Conservation (phyloP, 805 yeast species). For the Candida tammaniensis region DNA sequence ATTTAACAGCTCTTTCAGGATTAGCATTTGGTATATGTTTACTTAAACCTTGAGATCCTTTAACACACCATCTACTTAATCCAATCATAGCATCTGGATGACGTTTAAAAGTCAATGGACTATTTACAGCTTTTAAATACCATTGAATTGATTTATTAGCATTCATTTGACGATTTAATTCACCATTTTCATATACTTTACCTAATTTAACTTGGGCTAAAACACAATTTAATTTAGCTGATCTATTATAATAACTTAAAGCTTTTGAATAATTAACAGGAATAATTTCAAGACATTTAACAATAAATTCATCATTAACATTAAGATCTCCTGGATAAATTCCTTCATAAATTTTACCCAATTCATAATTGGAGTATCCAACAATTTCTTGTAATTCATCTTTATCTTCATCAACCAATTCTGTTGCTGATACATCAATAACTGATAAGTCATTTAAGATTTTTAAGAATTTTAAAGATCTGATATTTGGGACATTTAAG, state of each 20-base stretch:
- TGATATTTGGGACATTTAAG: slow-evolving; percentile 29
- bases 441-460: slow-evolving; percentile 36
- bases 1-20: slow-evolving; percentile 36
- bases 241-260: slow-evolving; percentile 38
- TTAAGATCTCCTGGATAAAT: slow-evolving; percentile 42
- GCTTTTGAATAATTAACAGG: slow-evolving; percentile 44
- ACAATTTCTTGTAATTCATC: slow-evolving; percentile 41
- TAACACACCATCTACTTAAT: slow-evolving; percentile 38
- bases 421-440: slow-evolving; percentile 31
- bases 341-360: slow-evolving; percentile 44
- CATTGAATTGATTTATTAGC: slow-evolving; percentile 44
- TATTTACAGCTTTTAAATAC: slow-evolving; percentile 40
- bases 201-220: slow-evolving; percentile 42
- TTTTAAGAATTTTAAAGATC: slow-evolving; percentile 34
- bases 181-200: slow-evolving; percentile 41
- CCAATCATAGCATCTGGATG: slow-evolving; percentile 48
- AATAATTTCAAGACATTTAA: slow-evolving; percentile 30
- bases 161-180: slow-evolving; percentile 37
- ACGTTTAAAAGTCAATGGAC: slow-evolving; percentile 37
- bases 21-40: slow-evolving; percentile 36
- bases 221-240: slow-evolving; percentile 39
- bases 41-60: slow-evolving; percentile 31
- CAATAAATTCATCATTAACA: slow-evolving; percentile 34
- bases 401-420: slow-evolving; percentile 35
- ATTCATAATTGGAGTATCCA: slow-evolving; percentile 39